A percentile compares a stretch with the other conserved stretches of the same genome.
Conservation (phyloP, 371 early-diverging fungal species). For the Ordospora pajunii region DNA sequence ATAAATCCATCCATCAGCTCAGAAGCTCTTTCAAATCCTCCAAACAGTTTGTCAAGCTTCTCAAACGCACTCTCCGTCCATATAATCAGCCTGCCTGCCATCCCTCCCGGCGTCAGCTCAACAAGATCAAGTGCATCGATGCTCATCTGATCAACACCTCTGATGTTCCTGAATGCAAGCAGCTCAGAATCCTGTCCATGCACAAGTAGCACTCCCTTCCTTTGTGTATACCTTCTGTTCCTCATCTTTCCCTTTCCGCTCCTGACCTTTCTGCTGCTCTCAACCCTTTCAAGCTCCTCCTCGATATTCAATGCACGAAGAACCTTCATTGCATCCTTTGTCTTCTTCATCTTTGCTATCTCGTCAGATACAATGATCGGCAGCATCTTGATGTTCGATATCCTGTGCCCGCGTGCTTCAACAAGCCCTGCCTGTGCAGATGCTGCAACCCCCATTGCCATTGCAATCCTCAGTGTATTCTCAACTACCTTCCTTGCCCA, state of each 20-base stretch:
- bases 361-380: constrained; percentile 82
- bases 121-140: constrained; percentile 87
- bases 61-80: constrained; percentile 94
- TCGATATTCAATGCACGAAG: constrained; percentile 83
- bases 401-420: constrained; percentile 92
- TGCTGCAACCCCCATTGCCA: constrained; percentile 93
- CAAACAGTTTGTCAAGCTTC: constrained; percentile 82
- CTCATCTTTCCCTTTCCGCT: constrained; percentile 96
- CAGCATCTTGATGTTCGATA: constrained; percentile 80
- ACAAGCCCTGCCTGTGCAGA: constrained; percentile 87
- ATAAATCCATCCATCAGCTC: constrained; percentile 80
- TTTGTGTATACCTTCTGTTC: constrained; percentile 92
- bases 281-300: constrained; percentile 87
- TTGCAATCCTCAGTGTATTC: constrained; percentile 92
- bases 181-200: constrained; percentile 77
- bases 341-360: constrained; percentile 76
- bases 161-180: constrained; percentile 95
- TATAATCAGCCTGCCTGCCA: constrained; percentile 96
- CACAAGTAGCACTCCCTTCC: constrained; percentile 92
- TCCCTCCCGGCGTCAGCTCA: constrained; percentile 97
- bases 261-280: constrained; percentile 85
- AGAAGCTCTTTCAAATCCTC: constrained; percentile 71
- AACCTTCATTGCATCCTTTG: constrained; percentile 83
- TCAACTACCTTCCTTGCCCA: constrained; percentile 96
- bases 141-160: constrained; percentile 83